Evolutionary conservation across 1,284 basidiomycete species (phyloP).

Genomic region (Rugosomyces carneus): DNA sequence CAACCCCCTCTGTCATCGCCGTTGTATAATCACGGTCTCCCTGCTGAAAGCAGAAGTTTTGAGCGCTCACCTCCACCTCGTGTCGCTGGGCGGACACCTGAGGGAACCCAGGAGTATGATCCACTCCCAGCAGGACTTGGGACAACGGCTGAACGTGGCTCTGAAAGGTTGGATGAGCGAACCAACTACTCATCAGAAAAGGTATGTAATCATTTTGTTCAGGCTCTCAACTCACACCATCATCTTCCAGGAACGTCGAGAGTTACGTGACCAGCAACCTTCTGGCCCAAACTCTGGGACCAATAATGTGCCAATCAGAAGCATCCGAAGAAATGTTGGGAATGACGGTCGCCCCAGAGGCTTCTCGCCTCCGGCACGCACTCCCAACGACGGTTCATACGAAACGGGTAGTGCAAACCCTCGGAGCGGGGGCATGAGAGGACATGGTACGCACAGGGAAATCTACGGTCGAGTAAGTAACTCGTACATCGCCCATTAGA

Average conservation of each 20-base stretch:
- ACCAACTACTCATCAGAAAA: slow-evolving; percentile 7
- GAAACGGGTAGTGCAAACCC: not conserved
- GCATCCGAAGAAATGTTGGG: slow-evolving; percentile 8
- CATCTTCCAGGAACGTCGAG: slow-evolving; percentile 13
- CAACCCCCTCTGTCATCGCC: slow-evolving; percentile 5
- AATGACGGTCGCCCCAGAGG: slow-evolving; percentile 3
- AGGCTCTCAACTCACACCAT: not conserved
- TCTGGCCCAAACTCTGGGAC: slow-evolving; percentile 25
- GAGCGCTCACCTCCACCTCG: slow-evolving; percentile 24
- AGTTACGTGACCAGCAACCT: slow-evolving; percentile 13
- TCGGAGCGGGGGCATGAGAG: slow-evolving; percentile 9
- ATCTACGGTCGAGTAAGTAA: slow-evolving; percentile 21
- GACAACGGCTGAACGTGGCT: not conserved
- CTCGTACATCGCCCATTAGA: no score
- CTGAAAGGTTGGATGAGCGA: slow-evolving; percentile 8
- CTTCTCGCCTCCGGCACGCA: slow-evolving; percentile 8
- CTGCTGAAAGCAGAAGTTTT: not conserved
- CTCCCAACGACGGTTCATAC: not conserved
- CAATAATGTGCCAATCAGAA: slow-evolving; percentile 33
- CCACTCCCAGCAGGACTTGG: slow-evolving; percentile 7
- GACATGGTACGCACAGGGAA: slow-evolving; percentile 20
- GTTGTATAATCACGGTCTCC: not conserved
- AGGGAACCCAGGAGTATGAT: slow-evolving; percentile 12
- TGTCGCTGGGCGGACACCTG: slow-evolving; percentile 7
- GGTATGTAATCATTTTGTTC: slow-evolving; percentile 4